Evolutionary conservation across 1,284 basidiomycete species (phyloP), one percentile per base, ranked within the genome.

Genomic region (Irpex sp.): DNA sequence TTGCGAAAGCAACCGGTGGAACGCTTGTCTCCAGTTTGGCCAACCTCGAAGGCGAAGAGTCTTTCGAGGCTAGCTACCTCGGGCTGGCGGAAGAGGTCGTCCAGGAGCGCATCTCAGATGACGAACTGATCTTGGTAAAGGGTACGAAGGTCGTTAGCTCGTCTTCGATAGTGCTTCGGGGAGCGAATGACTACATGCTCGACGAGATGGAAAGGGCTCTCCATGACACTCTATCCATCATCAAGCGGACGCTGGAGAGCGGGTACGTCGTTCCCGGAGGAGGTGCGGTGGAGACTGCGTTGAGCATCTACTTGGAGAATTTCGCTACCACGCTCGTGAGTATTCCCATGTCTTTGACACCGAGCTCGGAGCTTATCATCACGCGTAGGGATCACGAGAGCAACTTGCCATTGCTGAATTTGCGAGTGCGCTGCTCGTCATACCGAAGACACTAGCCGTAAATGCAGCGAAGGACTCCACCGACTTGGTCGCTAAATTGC

Each of bases 391-490:
- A 53, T 98, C 96, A 36, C 85, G 97, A 70, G 97, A 99, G 79
- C 97, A 99, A 77, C 83, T 99, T 55, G 97, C 97, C 33, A 98
- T 99, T 70, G 97, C 97, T 43, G 97, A 99, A 76, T 99, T 99
- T 75, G 97, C 97, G 39, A 84, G 86, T 68, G 94, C 97, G 3
- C 83, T 99, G 59, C 83, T 99, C 49, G 87, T 96, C 17, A 99
- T 99, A 70, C 96, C 97, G 65, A 99, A 99, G 81, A 95, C 92
- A 21, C 89, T 99, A 21, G 92, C 97, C 1, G 93, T 98, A 66
- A 99, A 99, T 75, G 97, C 97, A 37, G 97, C 96, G 49, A 98
- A 99, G 76, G 97, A 99, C 77, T 95, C 95, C 57, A 99, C 97
- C 1, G 95, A 98, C 63, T 87, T 99, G 31, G 95, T 99, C 50